phyloP scores from a whole-genome alignment of 2,329 filamentous ascomycete species.

The Monosporascus sp. region DNA sequence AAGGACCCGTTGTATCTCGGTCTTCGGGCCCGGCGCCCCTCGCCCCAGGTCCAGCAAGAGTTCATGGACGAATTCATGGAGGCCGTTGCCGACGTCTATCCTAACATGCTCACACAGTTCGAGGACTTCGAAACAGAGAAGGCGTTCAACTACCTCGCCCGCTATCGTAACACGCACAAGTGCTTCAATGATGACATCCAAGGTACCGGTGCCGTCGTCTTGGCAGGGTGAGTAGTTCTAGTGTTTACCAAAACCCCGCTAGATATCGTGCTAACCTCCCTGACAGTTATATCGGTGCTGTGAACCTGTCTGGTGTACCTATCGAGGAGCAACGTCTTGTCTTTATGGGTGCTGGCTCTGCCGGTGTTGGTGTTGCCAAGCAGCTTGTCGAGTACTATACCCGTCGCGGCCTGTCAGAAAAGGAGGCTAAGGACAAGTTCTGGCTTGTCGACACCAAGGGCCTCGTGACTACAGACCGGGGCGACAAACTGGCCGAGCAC shows the following conservation, averaged over 20 bases:
- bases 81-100: conserved; percentile 71
- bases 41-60: conserved; percentile 72
- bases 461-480: conserved; percentile 86
- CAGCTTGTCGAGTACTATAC: conserved; percentile 98
- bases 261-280: conserved; percentile 9
- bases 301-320: conserved; percentile 80
- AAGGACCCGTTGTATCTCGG: conserved; percentile 81
- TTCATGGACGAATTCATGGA: conserved; percentile 98
- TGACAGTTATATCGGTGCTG: conserved; percentile 56
- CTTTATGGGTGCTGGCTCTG: conserved; percentile 93
- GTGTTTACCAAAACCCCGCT: neutral
- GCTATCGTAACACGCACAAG: conserved; percentile 83
- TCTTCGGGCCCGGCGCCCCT: conserved; percentile 75
- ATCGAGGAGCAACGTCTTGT: conserved; percentile 88
- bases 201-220: conserved; percentile 91
- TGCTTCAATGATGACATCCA: conserved; percentile 99
- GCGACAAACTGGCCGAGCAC: conserved; percentile 90
- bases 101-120: conserved; percentile 76
- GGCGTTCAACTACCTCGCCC: conserved; percentile 87
- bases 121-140: conserved; percentile 93
- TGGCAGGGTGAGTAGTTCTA: conserved; percentile 61
- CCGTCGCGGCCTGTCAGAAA: conserved; percentile 81
- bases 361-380: conserved; percentile 95
- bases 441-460: conserved; percentile 97
- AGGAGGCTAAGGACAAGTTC: conserved; percentile 85